Evolutionary conservation across 169 alveolate species (phyloP), one percentile per base, ranked within the genome.

Genomic region (Plasmodium falciparum): DNA sequence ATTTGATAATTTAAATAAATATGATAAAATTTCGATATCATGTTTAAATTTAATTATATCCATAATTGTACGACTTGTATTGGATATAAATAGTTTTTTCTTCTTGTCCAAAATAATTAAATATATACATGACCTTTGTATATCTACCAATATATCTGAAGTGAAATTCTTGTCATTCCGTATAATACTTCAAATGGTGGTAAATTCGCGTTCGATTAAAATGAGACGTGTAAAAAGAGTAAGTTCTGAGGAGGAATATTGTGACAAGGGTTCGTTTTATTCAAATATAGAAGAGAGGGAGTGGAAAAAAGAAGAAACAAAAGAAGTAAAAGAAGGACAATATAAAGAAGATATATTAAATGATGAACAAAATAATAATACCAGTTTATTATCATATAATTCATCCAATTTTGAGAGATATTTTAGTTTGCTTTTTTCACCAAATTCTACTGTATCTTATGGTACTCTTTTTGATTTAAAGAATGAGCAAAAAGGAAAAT

Each of bases 371-470:
- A 73, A 3, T 24, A 69, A 54, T 47, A 56, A 8, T 13, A 6
- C 29, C 11, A 76, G 54, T 50, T 11, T 65, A 4, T 39, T 63
- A 67, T 39, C 83, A 7, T 56, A 26, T 22, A 67, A 69, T 65
- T 72, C 88, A 29, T 59, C 92, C 24, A 86, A 86, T 43, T 58
- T 86, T 71, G 88, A 86, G 43, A 86, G 50, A 52, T 86, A 86
- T 73, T 62, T 72, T 73, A 86, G 50, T 52, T 72, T 61, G n/a
- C 49, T 86, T 49, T 49, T 72, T 61, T 62, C 92, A 22, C 20
- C 69, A 15, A 59, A 17, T 61, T 52, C 45, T 52, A 62, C 29
- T 12, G 20, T 49, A 43, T 61, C 92, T 15, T 39, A 86, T 86
- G 72, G 61, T 7, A 71, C 43, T 50, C n/a, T 62, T n/a, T 24